phyloP scores from a whole-genome alignment of 192 early-diverging fungal genomes.

The Coemansia sp. region DNA sequence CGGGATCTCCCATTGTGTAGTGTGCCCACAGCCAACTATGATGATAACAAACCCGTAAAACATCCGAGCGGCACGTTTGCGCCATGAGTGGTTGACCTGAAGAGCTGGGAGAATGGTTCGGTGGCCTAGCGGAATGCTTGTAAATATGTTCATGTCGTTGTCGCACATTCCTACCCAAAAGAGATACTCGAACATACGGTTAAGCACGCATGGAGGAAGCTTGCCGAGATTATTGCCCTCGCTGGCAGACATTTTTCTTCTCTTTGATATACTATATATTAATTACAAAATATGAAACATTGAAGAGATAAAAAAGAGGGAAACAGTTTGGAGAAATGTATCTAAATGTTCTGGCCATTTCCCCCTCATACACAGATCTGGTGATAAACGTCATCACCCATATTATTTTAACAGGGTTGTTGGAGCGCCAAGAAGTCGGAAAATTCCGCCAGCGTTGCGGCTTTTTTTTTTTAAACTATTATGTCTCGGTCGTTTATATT shows the following conservation, averaged over 20 bases:
- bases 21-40: slow-evolving; percentile 12
- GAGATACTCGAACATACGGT: slow-evolving; percentile 32
- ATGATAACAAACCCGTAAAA: slow-evolving; percentile 40
- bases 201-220: slow-evolving; percentile 18
- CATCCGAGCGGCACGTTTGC: slow-evolving; percentile 28
- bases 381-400: neutral
- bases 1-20: slow-evolving; percentile 2
- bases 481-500: neutral
- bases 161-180: slow-evolving; percentile 33
- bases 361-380: neutral
- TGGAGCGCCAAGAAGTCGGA: neutral
- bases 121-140: slow-evolving; percentile 31
- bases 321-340: neutral
- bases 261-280: neutral
- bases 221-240: neutral
- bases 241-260: neutral
- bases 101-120: slow-evolving; percentile 12
- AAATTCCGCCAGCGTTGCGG: neutral
- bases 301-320: neutral
- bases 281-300: neutral
- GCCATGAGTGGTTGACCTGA: slow-evolving; percentile 26
- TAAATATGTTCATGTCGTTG: slow-evolving; percentile 8
- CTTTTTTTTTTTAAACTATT: neutral
- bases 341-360: neutral
- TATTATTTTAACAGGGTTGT: neutral